phyloP scores from a whole-genome alignment of 1,139 yeast species.

The Debaryomyces singareniensis region DNA sequence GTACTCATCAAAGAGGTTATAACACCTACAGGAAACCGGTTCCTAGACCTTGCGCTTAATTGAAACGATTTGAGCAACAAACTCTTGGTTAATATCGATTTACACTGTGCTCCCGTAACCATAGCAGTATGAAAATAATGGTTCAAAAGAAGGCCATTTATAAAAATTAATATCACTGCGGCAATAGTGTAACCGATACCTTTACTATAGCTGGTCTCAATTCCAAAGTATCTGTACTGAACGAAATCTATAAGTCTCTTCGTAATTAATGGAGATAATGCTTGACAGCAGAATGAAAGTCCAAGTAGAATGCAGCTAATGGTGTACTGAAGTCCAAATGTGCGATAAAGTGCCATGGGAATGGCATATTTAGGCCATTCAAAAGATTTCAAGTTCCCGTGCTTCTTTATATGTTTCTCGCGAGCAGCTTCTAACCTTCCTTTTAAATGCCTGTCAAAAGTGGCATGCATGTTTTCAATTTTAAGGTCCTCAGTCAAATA shows the following conservation, averaged over 20 bases:
- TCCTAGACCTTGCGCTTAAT: conserved; percentile 27
- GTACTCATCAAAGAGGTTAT: conserved; percentile 40
- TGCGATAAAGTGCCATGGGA: conserved; percentile 30
- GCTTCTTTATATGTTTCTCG: conserved; percentile 16
- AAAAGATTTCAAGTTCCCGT: conserved; percentile 19
- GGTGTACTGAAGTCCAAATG: conserved; percentile 34
- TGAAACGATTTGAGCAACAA: conserved; percentile 34
- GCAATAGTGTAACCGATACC: conserved; percentile 39
- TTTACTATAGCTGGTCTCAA: conserved; percentile 25
- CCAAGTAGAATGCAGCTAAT: conserved; percentile 29
- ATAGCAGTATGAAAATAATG: conserved; percentile 41
- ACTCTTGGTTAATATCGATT: conserved; percentile 35
- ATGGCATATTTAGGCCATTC: conserved; percentile 32
- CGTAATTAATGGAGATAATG: conserved; percentile 38
- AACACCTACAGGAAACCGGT: conserved; percentile 33
- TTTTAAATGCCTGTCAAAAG: conserved; percentile 21
- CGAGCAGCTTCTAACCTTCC: conserved; percentile 16
- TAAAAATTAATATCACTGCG: conserved; percentile 31
- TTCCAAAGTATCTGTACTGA: conserved; percentile 28
- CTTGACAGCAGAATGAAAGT: conserved; percentile 31
- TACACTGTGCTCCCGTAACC: conserved; percentile 43
- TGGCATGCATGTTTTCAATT: conserved; percentile 34
- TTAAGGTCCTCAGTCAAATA: conserved; percentile 30
- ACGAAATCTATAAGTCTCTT: conserved; percentile 36
- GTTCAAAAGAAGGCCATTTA: conserved; percentile 37